Evolutionary conservation across 2,329 filamentous ascomycete genomes (phyloP).

Genomic region (Penicillium olsonii): DNA sequence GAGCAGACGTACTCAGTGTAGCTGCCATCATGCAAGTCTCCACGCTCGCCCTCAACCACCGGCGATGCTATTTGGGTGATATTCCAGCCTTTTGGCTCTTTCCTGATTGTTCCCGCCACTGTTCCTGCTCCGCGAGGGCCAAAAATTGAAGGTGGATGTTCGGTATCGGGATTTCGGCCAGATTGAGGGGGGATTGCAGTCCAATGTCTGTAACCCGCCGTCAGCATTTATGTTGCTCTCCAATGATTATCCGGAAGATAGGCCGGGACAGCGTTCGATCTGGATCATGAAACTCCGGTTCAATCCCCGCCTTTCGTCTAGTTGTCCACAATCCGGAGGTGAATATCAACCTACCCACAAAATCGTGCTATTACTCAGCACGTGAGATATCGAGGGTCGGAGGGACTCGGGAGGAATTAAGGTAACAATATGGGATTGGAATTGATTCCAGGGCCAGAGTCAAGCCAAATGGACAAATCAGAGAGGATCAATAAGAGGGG

Average conservation of each 20-base stretch:
- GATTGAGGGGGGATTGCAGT: conserved; percentile 7
- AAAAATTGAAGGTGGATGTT: conserved; percentile 6
- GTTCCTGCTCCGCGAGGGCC: conserved; percentile 10
- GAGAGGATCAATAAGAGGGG: conserved; percentile 21
- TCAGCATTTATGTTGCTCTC: not conserved
- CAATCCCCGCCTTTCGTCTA: conserved; percentile 11
- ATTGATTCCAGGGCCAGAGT: conserved; percentile 6
- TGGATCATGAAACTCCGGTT: not conserved
- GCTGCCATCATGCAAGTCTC: conserved; percentile 43
- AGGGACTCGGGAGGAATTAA: not conserved
- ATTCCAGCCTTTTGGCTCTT: conserved; percentile 19
- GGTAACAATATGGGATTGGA: not conserved
- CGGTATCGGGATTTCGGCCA: conserved; percentile 1
- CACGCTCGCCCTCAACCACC: conserved; percentile 32
- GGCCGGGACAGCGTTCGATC: conserved; percentile 5
- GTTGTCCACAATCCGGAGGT: conserved; percentile 21
- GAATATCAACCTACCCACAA: conserved; percentile 27
- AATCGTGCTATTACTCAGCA: conserved; percentile 18
- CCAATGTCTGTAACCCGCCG: conserved; percentile 3
- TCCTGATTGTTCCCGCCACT: conserved; percentile 21
- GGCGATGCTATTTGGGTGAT: conserved; percentile 19
- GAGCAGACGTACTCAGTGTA: conserved; percentile 45
- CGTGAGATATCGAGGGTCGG: not conserved
- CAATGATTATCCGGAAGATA: not conserved
- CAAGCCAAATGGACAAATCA: conserved; percentile 7